These are phyloP conservation scores for Chaetomium tenue DNA, from an alignment of 495 filamentous ascomycete species.

Conservation along the genomic window DNA sequence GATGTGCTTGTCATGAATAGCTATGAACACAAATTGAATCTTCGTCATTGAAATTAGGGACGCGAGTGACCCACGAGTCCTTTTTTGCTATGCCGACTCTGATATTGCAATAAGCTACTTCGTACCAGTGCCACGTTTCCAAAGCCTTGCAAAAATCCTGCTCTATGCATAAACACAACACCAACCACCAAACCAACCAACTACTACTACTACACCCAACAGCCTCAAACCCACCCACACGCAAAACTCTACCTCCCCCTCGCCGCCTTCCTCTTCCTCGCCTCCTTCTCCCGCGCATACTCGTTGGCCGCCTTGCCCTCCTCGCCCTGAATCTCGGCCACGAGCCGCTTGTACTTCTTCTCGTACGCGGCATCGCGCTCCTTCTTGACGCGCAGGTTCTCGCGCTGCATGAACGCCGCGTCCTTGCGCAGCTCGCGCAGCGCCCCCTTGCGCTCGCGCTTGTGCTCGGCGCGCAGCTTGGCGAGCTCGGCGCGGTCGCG, in stretches of 20 bases:
- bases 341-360: conserved; percentile 85
- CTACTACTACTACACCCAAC: not conserved
- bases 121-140: too few species aligned
- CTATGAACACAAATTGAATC: too few species aligned
- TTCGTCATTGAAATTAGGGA: too few species aligned
- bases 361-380: conserved; percentile 86
- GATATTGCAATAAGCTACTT: too few species aligned
- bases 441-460: conserved; percentile 92
- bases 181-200: not conserved
- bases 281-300: conserved; percentile 82
- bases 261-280: conserved; percentile 64
- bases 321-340: conserved; percentile 92
- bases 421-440: conserved; percentile 94
- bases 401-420: conserved; percentile 82
- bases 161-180: not conserved
- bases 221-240: not conserved
- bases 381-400: conserved; percentile 88
- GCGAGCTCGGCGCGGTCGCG: conserved; percentile 76
- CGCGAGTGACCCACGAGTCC: too few species aligned
- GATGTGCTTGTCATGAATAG: too few species aligned
- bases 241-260: conserved; percentile 22
- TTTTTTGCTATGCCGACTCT: too few species aligned
- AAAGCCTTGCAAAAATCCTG: too few species aligned
- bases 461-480: conserved; percentile 83
- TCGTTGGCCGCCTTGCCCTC: conserved; percentile 82